Conservation (phyloP, 129 eudicot genomes). For the Deinandra increscens region DNA sequence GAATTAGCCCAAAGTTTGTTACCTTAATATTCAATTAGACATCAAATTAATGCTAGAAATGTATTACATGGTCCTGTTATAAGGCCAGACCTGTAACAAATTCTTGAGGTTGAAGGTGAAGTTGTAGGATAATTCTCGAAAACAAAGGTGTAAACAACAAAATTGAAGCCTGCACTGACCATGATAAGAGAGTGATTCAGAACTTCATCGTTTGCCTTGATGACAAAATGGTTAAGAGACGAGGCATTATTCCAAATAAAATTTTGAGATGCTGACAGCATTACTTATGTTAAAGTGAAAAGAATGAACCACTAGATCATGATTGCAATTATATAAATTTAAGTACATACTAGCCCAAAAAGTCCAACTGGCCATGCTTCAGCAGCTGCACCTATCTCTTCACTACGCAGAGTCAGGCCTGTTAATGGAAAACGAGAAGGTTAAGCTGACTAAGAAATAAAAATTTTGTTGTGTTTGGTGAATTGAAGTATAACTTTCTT, state of each 20-base stretch:
- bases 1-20: neutral
- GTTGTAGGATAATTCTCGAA: conserved; percentile 69
- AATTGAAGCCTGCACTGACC: conserved; percentile 74
- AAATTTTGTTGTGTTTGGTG: neutral
- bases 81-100: conserved; percentile 73
- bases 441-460: neutral
- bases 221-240: conserved; percentile 11
- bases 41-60: conserved; percentile 7
- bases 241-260: conserved; percentile 3
- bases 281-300: neutral
- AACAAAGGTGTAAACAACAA: conserved; percentile 72
- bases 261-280: neutral
- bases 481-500: conserved; percentile 1
- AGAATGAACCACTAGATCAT: conserved; percentile 26
- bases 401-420: conserved; percentile 86
- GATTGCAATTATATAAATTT: conserved; percentile 24
- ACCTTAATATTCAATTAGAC: conserved; percentile 5
- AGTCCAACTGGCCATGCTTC: conserved; percentile 98
- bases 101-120: conserved; percentile 92
- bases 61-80: conserved; percentile 13
- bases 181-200: conserved; percentile 21
- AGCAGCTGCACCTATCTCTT: conserved; percentile 83
- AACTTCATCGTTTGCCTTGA: conserved; percentile 6
- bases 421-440: conserved; percentile 15
- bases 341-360: conserved; percentile 72